phyloP scores from a whole-genome alignment of 495 filamentous ascomycete genomes.

The Oidiodendron maius region DNA sequence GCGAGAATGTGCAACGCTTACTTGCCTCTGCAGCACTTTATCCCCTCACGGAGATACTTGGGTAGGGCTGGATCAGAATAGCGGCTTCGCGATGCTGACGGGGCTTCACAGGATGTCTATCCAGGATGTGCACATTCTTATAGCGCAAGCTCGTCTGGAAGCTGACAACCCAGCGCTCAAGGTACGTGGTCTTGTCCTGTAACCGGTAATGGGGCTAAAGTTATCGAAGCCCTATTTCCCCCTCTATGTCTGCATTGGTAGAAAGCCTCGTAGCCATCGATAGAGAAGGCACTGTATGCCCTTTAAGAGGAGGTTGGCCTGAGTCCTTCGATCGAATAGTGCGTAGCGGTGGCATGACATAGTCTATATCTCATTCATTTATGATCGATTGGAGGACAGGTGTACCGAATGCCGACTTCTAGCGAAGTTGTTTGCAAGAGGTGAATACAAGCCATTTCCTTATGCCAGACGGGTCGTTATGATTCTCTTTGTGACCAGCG shows the following conservation, averaged over 20 bases:
- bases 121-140: constrained; percentile 56
- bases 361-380: too few species aligned
- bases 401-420: too few species aligned
- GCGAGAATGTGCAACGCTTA: constrained; percentile 53
- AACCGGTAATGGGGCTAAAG: neutral
- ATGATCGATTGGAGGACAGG: too few species aligned
- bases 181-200: constrained; percentile 30
- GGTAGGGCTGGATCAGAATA: constrained; percentile 23
- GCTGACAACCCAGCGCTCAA: constrained; percentile 58
- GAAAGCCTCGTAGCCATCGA: constrained; percentile 31
- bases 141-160: constrained; percentile 61
- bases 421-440: too few species aligned
- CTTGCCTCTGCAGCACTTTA: constrained; percentile 58
- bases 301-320: too few species aligned
- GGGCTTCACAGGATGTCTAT: constrained; percentile 45
- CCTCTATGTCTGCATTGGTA: constrained; percentile 59
- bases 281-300: too few species aligned
- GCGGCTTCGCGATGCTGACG: constrained; percentile 1
- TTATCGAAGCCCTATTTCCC: constrained; percentile 61
- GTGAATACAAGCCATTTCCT: too few species aligned
- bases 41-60: constrained; percentile 38
- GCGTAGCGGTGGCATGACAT: too few species aligned
- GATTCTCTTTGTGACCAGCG: too few species aligned
- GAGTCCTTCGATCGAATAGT: too few species aligned
- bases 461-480: too few species aligned